Evolutionary conservation across 163 green algal genomes (phyloP).

Genomic region (Scenedesmus sp.): DNA sequence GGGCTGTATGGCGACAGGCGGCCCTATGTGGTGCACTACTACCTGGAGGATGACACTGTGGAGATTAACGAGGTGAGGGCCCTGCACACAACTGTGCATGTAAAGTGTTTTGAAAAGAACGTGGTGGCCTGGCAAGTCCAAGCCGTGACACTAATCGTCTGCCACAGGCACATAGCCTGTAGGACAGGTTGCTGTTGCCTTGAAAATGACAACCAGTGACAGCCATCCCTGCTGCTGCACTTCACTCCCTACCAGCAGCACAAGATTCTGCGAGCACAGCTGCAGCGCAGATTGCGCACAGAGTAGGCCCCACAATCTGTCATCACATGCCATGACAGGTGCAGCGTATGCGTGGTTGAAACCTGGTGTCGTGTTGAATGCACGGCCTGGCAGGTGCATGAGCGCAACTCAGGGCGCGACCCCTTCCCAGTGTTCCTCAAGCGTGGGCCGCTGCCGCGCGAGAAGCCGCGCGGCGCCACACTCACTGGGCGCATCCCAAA

Average conservation of each 20-base stretch:
- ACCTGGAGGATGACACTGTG: slow-evolving; percentile 91
- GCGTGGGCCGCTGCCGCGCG: slow-evolving; percentile 75
- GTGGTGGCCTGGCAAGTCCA: neutral
- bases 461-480: slow-evolving; percentile 46
- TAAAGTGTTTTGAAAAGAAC: too few species aligned
- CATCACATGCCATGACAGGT: neutral
- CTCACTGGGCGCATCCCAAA: slow-evolving; percentile 56
- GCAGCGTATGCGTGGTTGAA: neutral
- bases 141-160: neutral
- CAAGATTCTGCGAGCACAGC: too few species aligned
- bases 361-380: neutral
- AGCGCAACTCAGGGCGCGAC: slow-evolving; percentile 87
- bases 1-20: slow-evolving; percentile 86
- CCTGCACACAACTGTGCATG: neutral
- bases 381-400: slow-evolving; percentile 56
- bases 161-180: neutral
- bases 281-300: too few species aligned
- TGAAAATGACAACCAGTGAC: too few species aligned
- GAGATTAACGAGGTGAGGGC: slow-evolving; percentile 90
- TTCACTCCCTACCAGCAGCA: too few species aligned
- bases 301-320: neutral
- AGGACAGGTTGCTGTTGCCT: too few species aligned
- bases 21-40: slow-evolving; percentile 93
- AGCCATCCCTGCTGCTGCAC: too few species aligned
- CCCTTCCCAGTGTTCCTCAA: slow-evolving; percentile 92